A percentile compares a stretch with the other conserved stretches of the same genome.
These are phyloP conservation scores for Eucalyptus pauciflora DNA, from an alignment of 345 rosid genomes.

Conservation along the genomic window DNA sequence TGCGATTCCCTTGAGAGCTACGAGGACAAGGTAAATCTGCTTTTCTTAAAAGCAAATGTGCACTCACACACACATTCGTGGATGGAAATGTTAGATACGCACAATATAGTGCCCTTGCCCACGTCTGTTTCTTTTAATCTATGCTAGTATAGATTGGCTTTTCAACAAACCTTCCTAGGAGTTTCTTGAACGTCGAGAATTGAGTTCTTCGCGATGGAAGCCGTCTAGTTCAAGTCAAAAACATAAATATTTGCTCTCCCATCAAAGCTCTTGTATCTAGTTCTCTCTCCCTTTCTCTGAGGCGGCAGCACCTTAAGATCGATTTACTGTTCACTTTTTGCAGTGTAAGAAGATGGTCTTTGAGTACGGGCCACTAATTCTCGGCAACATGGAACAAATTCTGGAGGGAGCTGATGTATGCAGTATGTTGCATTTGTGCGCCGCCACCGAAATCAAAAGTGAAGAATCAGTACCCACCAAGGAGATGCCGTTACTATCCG, in stretches of 20 bases:
- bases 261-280: neutral
- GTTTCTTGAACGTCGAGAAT: neutral
- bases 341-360: slow-evolving; percentile 94
- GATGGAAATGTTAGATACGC: neutral
- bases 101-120: neutral
- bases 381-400: slow-evolving; percentile 55
- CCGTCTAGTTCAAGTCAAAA: neutral
- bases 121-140: neutral
- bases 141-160: neutral
- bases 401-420: slow-evolving; percentile 70
- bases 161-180: neutral
- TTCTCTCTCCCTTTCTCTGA: neutral
- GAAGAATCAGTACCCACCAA: neutral
- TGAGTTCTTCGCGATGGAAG: neutral
- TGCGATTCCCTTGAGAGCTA: slow-evolving; percentile 54
- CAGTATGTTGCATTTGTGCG: slow-evolving; percentile 49
- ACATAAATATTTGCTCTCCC: neutral
- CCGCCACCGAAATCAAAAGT: neutral
- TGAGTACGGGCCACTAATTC: slow-evolving; percentile 73
- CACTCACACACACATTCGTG: neutral
- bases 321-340: neutral
- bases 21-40: slow-evolving; percentile 44
- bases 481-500: slow-evolving; percentile 13
- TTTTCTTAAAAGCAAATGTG: neutral
- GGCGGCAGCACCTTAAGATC: neutral